Conservation (phyloP, 371 early-diverging fungal genomes). For the Chytridiales sp. region DNA sequence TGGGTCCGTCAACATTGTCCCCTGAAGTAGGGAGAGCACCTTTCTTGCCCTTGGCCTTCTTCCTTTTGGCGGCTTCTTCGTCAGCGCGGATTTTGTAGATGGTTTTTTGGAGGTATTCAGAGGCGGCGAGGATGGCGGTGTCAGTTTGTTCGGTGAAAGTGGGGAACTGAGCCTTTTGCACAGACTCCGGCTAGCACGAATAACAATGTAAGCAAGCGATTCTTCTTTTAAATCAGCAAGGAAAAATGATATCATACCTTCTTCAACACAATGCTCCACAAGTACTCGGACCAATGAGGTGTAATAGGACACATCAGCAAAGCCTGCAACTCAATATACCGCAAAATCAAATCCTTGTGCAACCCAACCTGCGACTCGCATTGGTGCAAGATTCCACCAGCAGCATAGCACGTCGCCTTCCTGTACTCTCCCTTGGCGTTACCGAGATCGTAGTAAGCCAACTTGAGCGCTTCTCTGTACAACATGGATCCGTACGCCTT, state of each 20-base stretch:
- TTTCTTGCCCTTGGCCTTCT: conserved; percentile 72
- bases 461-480: conserved; percentile 95
- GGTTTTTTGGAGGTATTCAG: conserved; percentile 78
- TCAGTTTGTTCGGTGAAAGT: conserved; percentile 52
- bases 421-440: conserved; percentile 90
- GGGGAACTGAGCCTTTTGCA: conserved; percentile 77
- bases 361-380: no score
- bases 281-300: conserved; percentile 91
- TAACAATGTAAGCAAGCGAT: background rate
- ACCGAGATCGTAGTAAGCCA: conserved; percentile 91
- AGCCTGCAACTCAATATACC: conserved; percentile 82
- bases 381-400: no score
- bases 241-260: conserved; percentile 49
- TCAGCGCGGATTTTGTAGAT: conserved; percentile 77
- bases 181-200: conserved; percentile 51
- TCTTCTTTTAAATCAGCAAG: background rate
- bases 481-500: conserved; percentile 76
- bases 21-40: conserved; percentile 37
- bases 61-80: conserved; percentile 65
- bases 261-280: conserved; percentile 78
- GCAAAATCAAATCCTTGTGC: conserved; percentile 79
- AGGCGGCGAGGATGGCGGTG: conserved; percentile 67
- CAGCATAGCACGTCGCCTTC: conserved; percentile 66
- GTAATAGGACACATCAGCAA: conserved; percentile 83
- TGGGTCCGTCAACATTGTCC: conserved; percentile 68